Evolutionary conservation across 1,284 basidiomycete genomes (phyloP), one percentile per base, ranked within the genome.

Genomic region (Pseudomicrostroma phylloplanum): DNA sequence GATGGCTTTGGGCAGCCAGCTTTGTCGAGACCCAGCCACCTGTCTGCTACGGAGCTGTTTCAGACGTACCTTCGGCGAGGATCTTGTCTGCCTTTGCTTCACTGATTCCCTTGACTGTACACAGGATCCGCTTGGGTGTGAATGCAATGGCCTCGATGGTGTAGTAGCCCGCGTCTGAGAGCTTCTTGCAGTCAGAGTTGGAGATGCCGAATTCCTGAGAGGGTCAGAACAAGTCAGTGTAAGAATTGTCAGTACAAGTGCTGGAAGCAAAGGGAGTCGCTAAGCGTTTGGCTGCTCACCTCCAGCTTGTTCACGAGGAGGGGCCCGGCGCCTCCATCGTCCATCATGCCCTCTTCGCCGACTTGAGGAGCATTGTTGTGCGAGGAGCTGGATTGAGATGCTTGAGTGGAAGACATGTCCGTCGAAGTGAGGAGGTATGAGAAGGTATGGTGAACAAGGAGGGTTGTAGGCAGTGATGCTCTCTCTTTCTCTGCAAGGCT

Each of bases 61-160:
- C 3, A 36, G 15, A 39, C 60, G 25, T 15, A 56, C 55, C 41
- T 15, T 48, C 1, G 13, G 57, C 83, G 25, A 98, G 80, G 62
- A 98, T 94, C 83, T 94, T 97, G 80, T 99, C 96, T 1, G 94
- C 96, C 80, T 98, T 99, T 71, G 89, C 86, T 75, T 98, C 96
- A 39, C 92, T 96, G 66, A 99, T 96, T 19, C 96, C 96, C 81
- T 97, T 98, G 78, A 98, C 93, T 4, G 86, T 85, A 65, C 91
- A 85, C 41, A 98, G 83, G 54, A 84, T 84, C 82, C 98, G 98
- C 85, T 96, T 97, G 8, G 96, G 92, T 0, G 94, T 97, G 80
- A 94, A 98, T 17, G 92, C 94, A 57, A 99, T 90, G 15, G 91
- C 87, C 81, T 99, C 94, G 66, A 98, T 87, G 0, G 96, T 98